These are phyloP conservation scores for Dendrobium officinale DNA, from an alignment of 106 monocot species.

Conservation along the genomic window DNA sequence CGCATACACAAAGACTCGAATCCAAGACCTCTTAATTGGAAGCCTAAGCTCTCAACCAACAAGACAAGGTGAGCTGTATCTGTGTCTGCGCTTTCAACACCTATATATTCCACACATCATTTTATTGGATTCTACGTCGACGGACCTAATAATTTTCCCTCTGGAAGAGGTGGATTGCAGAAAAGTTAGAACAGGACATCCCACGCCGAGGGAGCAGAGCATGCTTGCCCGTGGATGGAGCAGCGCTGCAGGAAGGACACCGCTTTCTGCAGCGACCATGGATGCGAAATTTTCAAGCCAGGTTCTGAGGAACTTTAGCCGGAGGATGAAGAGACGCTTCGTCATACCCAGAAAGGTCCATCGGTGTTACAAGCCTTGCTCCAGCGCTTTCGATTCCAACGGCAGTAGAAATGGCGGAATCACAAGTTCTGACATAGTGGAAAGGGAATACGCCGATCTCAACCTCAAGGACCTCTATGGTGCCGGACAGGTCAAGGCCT, in stretches of 20 bases:
- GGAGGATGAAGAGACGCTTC: too few relatives aligned
- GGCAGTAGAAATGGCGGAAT: background rate
- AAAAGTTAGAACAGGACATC: too few relatives aligned
- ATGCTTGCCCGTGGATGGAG: background rate
- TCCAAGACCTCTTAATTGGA: too few relatives aligned
- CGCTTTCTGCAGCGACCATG: background rate
- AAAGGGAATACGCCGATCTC: slow-evolving; percentile 63
- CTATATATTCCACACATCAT: too few relatives aligned
- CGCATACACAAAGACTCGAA: too few relatives aligned
- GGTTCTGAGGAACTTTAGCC: background rate
- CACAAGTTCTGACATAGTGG: slow-evolving; percentile 43
- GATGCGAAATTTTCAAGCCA: background rate
- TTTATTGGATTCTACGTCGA: too few relatives aligned
- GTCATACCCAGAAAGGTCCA: background rate
- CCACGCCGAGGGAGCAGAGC: background rate
- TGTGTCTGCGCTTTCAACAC: too few relatives aligned
- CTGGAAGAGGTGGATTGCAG: too few relatives aligned
- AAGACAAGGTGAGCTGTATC: too few relatives aligned
- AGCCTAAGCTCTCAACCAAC: too few relatives aligned
- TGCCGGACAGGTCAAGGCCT: slow-evolving; percentile 12
- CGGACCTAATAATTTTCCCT: too few relatives aligned
- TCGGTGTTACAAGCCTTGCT: background rate
- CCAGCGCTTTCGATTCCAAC: background rate
- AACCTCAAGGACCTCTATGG: slow-evolving; percentile 37
- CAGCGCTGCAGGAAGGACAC: background rate